phyloP scores from a whole-genome alignment of 176 grass and related monocot genomes.

The Cenchrus purpureus region DNA sequence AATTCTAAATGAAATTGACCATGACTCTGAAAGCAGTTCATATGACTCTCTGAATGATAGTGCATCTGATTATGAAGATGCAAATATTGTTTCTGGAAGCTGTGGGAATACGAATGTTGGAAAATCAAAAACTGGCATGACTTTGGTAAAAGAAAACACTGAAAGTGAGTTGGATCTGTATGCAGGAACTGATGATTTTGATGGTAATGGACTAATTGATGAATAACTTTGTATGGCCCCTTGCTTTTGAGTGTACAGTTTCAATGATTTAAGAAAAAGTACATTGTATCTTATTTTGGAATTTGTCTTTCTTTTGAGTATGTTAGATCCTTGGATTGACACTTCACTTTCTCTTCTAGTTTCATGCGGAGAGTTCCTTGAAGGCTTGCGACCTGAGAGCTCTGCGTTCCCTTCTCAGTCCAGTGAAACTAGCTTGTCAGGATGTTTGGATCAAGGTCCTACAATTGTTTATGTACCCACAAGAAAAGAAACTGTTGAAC shows the following conservation, averaged over 20 bases:
- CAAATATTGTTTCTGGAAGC: slow-evolving; percentile 23
- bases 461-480: slow-evolving; percentile 96
- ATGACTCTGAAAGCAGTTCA: slow-evolving; percentile 61
- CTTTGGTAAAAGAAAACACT: slow-evolving; percentile 48
- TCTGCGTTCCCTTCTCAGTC: slow-evolving; percentile 33
- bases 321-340: slow-evolving; percentile 26
- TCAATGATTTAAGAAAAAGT: slow-evolving; percentile 19
- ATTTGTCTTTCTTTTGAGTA: slow-evolving; percentile 17
- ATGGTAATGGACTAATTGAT: slow-evolving; percentile 61
- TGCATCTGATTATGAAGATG: slow-evolving; percentile 51
- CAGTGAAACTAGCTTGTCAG: slow-evolving; percentile 46
- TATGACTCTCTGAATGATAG: slow-evolving; percentile 46
- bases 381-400: slow-evolving; percentile 40
- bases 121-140: slow-evolving; percentile 24
- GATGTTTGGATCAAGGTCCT: slow-evolving; percentile 68
- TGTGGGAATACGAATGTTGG: slow-evolving; percentile 30
- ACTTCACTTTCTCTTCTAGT: slow-evolving; percentile 56
- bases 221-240: slow-evolving; percentile 14
- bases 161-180: slow-evolving; percentile 75
- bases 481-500: slow-evolving; percentile 73
- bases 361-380: slow-evolving; percentile 85
- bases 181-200: slow-evolving; percentile 79
- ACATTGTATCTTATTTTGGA: background rate
- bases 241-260: slow-evolving; percentile 30
- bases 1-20: slow-evolving; percentile 43